A percentile compares a stretch with the other conserved stretches of the same genome.
These are phyloP conservation scores for Adiantum capillusveneris DNA, from an alignment of 75 land plant genomes.

Conservation along the genomic window DNA sequence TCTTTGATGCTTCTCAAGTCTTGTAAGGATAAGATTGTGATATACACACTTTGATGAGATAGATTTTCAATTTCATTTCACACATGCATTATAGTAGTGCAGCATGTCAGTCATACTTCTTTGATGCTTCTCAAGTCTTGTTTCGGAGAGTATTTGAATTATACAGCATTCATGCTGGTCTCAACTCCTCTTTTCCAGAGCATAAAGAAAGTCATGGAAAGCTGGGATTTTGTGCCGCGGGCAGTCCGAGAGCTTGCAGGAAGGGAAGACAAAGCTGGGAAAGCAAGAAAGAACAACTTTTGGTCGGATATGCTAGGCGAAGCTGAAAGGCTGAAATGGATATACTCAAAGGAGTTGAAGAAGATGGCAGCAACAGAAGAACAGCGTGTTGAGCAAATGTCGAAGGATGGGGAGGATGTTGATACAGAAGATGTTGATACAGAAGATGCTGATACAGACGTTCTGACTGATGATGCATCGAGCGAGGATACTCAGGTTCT, in stretches of 20 bases:
- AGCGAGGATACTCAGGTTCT: slow-evolving; percentile 6
- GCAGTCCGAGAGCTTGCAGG: slow-evolving; percentile 27
- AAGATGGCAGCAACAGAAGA: neutral
- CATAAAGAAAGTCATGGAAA: slow-evolving; percentile 13
- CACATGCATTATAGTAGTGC: no score
- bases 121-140: no score
- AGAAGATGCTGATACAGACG: neutral
- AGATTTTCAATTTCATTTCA: no score
- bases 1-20: no score
- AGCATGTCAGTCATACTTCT: no score
- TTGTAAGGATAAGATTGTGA: no score
- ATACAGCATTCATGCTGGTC: no score
- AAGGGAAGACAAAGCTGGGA: slow-evolving; percentile 7
- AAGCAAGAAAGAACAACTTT: neutral
- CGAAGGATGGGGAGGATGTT: neutral
- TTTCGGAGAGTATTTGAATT: no score
- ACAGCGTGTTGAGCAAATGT: neutral
- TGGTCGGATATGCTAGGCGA: slow-evolving; percentile 8
- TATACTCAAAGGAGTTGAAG: slow-evolving; percentile 11
- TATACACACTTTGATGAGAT: no score
- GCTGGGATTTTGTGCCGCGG: slow-evolving; percentile 28
- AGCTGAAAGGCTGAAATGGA: slow-evolving; percentile 20
- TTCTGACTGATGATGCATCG: no score
- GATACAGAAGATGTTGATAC: neutral
- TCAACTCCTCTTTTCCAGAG: slow-evolving; percentile 17